Base-by-base conservation (phyloP, 2,329 filamentous ascomycete genomes). In the Alternaria sp. region DNA sequence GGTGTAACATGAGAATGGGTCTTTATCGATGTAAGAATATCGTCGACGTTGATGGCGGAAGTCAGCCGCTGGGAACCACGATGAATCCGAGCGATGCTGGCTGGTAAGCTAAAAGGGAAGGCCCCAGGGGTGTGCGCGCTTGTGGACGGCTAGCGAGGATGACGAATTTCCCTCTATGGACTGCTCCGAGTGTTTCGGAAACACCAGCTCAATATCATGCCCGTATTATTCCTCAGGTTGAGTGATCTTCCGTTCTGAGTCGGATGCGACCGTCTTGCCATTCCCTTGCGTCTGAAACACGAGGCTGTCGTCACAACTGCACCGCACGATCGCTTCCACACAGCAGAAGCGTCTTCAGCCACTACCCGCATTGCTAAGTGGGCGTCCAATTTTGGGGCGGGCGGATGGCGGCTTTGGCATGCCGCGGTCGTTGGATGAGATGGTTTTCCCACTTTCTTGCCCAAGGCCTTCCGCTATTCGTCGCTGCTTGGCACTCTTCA, bases 401-500 rank as follows among this genome's bases (percentile, higher is more conserved):
- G 30, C 52, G 57, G 11, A 32, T 57, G 57, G 12, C 44, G 54
- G 55, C 60, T 57, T 51, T 7, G 26, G 26, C 26, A 23, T 52
- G 49, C 30, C 61, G 65, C 64, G 61, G 46, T 58, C 36, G 56
- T 57, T 36, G 36, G 50, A 46, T 47, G 61, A 40, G 36, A 23
- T 25, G 45, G 28, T 55, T 61, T 51, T 61, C 61, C 54, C 15
- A 46, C 46, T 30, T 61, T 54, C 49, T 69, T 67, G 62, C 62
- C 61, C 50, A 68, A 68, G 57, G 61, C 50, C 59, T 28, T 23
- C 51, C 49, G 30, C 59, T 32, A 25, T 45, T 30, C 25, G 54
- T 61, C 55, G 61, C 63, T 49, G 52, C 50, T 51, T 61, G 62
- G 64, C 59, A 66, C 60, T 46, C 63, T 47, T 32, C 59, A 49